These are phyloP conservation scores for Solanum etuberosum DNA, from an alignment of 257 asterid species.

Conservation along the genomic window DNA sequence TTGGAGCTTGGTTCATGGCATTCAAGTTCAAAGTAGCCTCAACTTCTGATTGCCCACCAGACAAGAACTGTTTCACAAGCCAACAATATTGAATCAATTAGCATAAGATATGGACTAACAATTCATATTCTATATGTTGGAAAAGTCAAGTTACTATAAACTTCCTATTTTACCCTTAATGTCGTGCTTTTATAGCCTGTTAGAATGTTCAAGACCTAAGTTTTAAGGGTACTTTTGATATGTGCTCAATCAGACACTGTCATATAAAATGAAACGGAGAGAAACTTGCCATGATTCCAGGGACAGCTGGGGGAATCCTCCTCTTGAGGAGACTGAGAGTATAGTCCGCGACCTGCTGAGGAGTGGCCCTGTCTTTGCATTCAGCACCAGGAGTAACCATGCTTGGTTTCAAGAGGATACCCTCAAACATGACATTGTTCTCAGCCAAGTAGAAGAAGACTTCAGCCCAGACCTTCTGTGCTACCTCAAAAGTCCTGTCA, in stretches of 20 bases:
- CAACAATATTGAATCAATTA: neutral
- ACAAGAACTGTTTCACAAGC: constrained; percentile 40
- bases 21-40: constrained; percentile 73
- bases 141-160: neutral
- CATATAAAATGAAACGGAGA: neutral
- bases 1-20: constrained; percentile 75
- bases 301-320: constrained; percentile 65
- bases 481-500: constrained; percentile 83
- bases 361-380: constrained; percentile 65
- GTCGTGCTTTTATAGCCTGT: neutral
- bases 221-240: neutral
- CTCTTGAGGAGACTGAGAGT: constrained; percentile 63
- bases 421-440: constrained; percentile 83
- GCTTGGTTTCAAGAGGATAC: constrained; percentile 88
- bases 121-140: neutral
- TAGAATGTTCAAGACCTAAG: neutral
- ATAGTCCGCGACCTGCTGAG: constrained; percentile 58
- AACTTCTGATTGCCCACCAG: constrained; percentile 80
- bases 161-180: neutral
- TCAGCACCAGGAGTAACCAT: constrained; percentile 98
- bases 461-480: constrained; percentile 79
- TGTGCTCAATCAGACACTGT: neutral
- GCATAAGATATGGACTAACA: neutral
- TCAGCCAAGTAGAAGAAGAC: constrained; percentile 83
- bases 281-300: constrained; percentile 57